Percentiles rank a stretch among this genome's conserved stretches.
Conservation (phyloP, 2,329 filamentous ascomycete species). For the Lizonia empirigonia region DNA sequence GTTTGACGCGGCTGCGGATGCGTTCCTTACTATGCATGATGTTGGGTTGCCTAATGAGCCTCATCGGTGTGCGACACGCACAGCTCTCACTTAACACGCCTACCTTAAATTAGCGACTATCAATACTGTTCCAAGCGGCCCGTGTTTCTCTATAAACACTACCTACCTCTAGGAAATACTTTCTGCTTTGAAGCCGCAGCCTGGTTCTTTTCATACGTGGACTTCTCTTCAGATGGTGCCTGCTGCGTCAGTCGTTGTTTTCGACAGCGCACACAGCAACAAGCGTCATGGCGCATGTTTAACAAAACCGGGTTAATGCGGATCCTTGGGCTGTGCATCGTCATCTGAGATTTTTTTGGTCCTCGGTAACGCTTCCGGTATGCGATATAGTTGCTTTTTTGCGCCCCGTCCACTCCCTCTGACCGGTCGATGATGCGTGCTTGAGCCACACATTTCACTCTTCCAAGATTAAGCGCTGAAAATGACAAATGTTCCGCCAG, state of each 20-base stretch:
- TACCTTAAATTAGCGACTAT: neutral
- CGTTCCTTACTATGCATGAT: neutral
- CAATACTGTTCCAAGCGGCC: neutral
- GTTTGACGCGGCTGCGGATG: slow-evolving; percentile 4
- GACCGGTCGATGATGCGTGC: neutral
- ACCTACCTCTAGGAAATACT: neutral
- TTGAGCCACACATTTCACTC: neutral
- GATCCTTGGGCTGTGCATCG: neutral
- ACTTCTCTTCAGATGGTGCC: neutral
- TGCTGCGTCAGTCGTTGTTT: slow-evolving; percentile 2
- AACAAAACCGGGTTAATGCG: neutral
- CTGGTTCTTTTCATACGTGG: neutral
- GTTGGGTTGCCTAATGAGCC: neutral
- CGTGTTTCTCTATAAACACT: neutral
- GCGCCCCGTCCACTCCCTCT: slow-evolving; percentile 2
- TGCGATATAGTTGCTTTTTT: slow-evolving; percentile 8
- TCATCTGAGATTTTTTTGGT: neutral
- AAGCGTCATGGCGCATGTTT: neutral
- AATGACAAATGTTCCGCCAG: slow-evolving; percentile 1
- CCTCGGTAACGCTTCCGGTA: slow-evolving; percentile 1
- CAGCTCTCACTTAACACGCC: neutral
- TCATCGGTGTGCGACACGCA: slow-evolving; percentile 1
- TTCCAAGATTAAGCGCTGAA: neutral
- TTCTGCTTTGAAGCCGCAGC: neutral
- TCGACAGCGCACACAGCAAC: neutral